Evolutionary conservation across 1,284 basidiomycete species (phyloP).

Genomic region (Cryptococcus sp.): DNA sequence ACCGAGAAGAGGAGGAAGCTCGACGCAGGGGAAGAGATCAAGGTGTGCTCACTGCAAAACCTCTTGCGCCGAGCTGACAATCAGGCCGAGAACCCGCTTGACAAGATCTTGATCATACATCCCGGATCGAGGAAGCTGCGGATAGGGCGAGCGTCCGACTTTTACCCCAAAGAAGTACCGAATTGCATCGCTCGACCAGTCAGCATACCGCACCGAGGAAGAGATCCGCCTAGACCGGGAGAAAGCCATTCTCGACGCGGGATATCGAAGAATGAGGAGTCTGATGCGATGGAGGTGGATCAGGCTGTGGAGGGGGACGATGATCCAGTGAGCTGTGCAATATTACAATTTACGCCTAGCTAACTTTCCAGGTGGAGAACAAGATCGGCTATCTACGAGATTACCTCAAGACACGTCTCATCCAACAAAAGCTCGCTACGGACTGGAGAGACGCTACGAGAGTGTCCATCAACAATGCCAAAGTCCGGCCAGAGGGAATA

Average conservation of each 20-base stretch:
- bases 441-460: conserved; percentile 66
- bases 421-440: conserved; percentile 77
- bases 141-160: conserved; percentile 83
- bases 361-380: conserved; percentile 55
- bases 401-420: conserved; percentile 75
- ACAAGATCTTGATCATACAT: conserved; percentile 74
- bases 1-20: conserved; percentile 12
- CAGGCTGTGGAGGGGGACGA: conserved; percentile 5
- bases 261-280: neutral
- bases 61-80: neutral
- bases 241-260: conserved; percentile 7
- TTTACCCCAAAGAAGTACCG: conserved; percentile 44
- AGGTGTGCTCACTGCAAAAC: conserved; percentile 11
- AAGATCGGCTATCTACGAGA: conserved; percentile 66
- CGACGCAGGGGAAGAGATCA: conserved; percentile 17
- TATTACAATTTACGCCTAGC: conserved; percentile 18
- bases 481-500: conserved; percentile 63
- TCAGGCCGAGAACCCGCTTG: conserved; percentile 20
- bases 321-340: conserved; percentile 3
- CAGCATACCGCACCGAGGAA: conserved; percentile 13
- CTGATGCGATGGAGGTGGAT: conserved; percentile 3
- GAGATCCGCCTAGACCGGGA: conserved; percentile 27
- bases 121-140: conserved; percentile 82
- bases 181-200: conserved; percentile 42
- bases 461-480: conserved; percentile 58